These are phyloP conservation scores for Cinnamomum chago DNA, from an alignment of 164 flowering plant species.

Conservation along the genomic window DNA sequence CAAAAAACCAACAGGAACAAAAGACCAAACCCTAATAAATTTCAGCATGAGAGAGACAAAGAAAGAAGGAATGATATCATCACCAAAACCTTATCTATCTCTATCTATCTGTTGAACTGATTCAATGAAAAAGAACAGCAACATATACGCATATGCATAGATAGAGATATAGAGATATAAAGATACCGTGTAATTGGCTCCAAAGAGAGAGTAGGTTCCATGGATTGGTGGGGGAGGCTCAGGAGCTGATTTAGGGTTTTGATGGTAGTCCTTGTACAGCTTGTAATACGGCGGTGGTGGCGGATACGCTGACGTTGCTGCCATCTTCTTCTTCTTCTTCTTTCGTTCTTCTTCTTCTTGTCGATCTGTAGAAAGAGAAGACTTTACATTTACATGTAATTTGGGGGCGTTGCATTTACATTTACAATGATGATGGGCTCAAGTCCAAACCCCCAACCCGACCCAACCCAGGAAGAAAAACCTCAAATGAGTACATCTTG, in stretches of 20 bases:
- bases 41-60: not conserved
- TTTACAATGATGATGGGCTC: no score
- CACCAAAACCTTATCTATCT: not conserved
- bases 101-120: not conserved
- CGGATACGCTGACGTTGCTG: conserved; percentile 72
- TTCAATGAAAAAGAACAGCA: not conserved
- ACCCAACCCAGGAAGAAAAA: no score
- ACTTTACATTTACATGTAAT: not conserved
- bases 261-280: conserved; percentile 69
- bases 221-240: conserved; percentile 86
- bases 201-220: conserved; percentile 73
- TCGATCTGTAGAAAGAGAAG: not conserved
- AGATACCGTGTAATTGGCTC: conserved; percentile 66
- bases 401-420: no score
- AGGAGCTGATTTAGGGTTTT: conserved; percentile 69
- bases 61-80: not conserved
- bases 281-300: conserved; percentile 94
- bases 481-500: no score
- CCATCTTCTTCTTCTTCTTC: conserved; percentile 25
- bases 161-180: not conserved
- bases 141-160: no score
- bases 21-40: no score
- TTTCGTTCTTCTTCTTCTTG: not conserved
- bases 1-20: not conserved
- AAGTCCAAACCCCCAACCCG: no score